Conservation (phyloP, 768 basidiomycete genomes). For the Rhizopogon rudus region DNA sequence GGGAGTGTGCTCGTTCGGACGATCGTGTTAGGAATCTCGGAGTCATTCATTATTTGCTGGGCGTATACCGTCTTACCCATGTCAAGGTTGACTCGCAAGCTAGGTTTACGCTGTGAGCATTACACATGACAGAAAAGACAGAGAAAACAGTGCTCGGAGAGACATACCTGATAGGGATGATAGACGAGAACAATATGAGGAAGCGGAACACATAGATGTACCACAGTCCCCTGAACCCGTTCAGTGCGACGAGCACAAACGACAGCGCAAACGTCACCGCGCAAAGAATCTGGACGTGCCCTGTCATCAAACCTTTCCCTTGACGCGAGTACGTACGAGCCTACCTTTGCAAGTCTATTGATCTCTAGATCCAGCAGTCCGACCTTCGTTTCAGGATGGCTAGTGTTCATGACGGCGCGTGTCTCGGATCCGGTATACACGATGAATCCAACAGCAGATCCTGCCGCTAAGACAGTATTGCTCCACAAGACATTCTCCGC, state of each 20-base stretch:
- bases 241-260: slow-evolving; percentile 87
- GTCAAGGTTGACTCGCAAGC: slow-evolving; percentile 97
- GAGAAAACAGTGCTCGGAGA: not conserved
- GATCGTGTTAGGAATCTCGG: slow-evolving; percentile 91
- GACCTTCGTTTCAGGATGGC: slow-evolving; percentile 92
- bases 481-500: slow-evolving; percentile 97
- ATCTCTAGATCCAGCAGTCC: slow-evolving; percentile 92
- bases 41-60: slow-evolving; percentile 89
- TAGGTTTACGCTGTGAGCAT: slow-evolving; percentile 24
- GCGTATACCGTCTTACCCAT: slow-evolving; percentile 99
- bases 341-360: slow-evolving; percentile 90
- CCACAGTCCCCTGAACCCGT: slow-evolving; percentile 94
- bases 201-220: slow-evolving; percentile 97
- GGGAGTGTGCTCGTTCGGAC: slow-evolving; percentile 97
- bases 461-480: slow-evolving; percentile 95
- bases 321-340: slow-evolving; percentile 3
- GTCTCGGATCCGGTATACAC: slow-evolving; percentile 95
- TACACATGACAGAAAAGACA: not conserved
- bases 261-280: slow-evolving; percentile 91
- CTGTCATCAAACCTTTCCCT: not conserved
- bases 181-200: slow-evolving; percentile 95
- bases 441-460: slow-evolving; percentile 87
- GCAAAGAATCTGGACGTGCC: slow-evolving; percentile 71
- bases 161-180: slow-evolving; percentile 94
- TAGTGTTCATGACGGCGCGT: slow-evolving; percentile 97